Evolutionary conservation across 495 filamentous ascomycete genomes (phyloP).

Genomic region (Neurospora sp.): DNA sequence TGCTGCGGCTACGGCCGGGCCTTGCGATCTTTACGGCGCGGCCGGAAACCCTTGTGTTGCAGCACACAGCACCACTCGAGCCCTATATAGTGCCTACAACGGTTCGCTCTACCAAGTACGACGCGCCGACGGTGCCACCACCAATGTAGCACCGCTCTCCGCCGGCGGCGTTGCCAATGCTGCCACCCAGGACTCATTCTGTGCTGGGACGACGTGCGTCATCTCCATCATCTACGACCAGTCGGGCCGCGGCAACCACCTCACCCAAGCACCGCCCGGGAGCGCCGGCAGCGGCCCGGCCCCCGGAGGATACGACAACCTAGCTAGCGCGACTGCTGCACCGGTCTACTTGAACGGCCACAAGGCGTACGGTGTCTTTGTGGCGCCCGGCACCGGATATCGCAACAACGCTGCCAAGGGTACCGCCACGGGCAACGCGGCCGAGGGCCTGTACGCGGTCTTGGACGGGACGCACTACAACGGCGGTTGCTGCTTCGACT

Average conservation of each 20-base stretch:
- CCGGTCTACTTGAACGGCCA: constrained; percentile 48
- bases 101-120: constrained; percentile 47
- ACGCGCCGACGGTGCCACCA: constrained; percentile 38
- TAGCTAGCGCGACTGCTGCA: constrained; percentile 45
- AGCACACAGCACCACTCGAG: neutral
- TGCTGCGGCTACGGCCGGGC: neutral
- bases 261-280: constrained; percentile 45
- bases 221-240: constrained; percentile 53
- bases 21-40: neutral
- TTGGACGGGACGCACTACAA: constrained; percentile 27
- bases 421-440: constrained; percentile 40
- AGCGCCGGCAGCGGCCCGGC: constrained; percentile 40
- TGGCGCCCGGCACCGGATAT: constrained; percentile 22
- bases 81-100: constrained; percentile 37
- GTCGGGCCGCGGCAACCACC: constrained; percentile 46
- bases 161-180: constrained; percentile 47
- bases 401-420: constrained; percentile 39
- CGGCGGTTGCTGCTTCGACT: constrained; percentile 50
- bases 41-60: neutral
- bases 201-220: constrained; percentile 44
- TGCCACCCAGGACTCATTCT: constrained; percentile 46
- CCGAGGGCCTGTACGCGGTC: constrained; percentile 51
- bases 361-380: constrained; percentile 50
- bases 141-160: constrained; percentile 35
- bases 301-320: constrained; percentile 43